These are phyloP conservation scores for Helotiales sp. DNA, from an alignment of 2,329 filamentous ascomycete species.

Conservation along the genomic window DNA sequence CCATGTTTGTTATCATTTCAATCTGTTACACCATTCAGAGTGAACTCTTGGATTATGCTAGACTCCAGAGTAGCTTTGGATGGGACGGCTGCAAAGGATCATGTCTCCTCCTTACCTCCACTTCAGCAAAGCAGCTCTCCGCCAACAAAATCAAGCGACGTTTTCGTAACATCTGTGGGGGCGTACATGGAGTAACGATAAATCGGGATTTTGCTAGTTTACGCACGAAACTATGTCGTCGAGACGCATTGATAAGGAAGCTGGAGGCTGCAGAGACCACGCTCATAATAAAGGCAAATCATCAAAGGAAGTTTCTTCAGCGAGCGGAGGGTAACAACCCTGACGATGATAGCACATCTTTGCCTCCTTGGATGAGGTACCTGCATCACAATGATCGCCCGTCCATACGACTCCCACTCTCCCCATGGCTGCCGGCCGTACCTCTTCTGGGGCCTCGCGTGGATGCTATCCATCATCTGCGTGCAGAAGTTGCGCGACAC, in stretches of 20 bases:
- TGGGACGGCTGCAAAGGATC: background rate
- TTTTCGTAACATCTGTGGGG: slow-evolving; percentile 92
- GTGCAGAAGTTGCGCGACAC: slow-evolving; percentile 79
- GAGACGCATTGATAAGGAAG: slow-evolving; percentile 70
- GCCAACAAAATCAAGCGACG: slow-evolving; percentile 77
- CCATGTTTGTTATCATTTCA: slow-evolving; percentile 75
- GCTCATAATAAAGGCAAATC: slow-evolving; percentile 75
- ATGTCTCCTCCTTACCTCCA: slow-evolving; percentile 86
- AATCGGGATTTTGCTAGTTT: slow-evolving; percentile 84
- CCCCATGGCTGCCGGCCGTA: slow-evolving; percentile 72
- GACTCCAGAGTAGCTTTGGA: slow-evolving; percentile 53
- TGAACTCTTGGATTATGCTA: slow-evolving; percentile 80
- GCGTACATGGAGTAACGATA: slow-evolving; percentile 90
- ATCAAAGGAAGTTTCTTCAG: slow-evolving; percentile 37
- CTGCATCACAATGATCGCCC: background rate
- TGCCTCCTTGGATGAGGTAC: background rate
- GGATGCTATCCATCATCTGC: slow-evolving; percentile 88
- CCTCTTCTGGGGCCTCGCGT: slow-evolving; percentile 83
- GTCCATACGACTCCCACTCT: slow-evolving; percentile 31
- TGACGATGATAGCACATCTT: background rate
- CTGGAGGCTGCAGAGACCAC: slow-evolving; percentile 83
- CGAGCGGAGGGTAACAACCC: slow-evolving; percentile 74
- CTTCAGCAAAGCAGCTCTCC: slow-evolving; percentile 84
- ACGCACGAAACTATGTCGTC: slow-evolving; percentile 77
- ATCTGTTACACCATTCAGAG: slow-evolving; percentile 67